Percentiles rank a stretch among this genome's conserved stretches.
Evolutionary conservation across 345 rosid species (phyloP).

Genomic region (Brassica cretica): DNA sequence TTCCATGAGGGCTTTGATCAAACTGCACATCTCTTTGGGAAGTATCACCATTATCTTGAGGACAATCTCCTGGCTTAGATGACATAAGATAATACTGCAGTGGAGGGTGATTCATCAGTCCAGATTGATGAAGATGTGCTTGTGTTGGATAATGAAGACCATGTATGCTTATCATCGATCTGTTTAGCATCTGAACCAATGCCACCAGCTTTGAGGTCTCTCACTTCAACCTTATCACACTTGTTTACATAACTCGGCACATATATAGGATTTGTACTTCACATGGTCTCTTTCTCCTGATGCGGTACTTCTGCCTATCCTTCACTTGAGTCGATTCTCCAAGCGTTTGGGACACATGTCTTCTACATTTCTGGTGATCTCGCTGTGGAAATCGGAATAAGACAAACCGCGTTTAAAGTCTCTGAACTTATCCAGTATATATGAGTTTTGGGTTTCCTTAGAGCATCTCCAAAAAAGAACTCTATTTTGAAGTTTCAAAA

Average conservation of each 20-base stretch:
- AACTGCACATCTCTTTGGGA: slow-evolving; percentile 38
- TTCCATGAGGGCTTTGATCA: slow-evolving; percentile 35
- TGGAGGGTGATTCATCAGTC: slow-evolving; percentile 49
- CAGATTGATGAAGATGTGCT: slow-evolving; percentile 37
- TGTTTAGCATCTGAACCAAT: slow-evolving; percentile 2
- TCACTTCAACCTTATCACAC: slow-evolving; percentile 40
- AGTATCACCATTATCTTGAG: slow-evolving; percentile 40
- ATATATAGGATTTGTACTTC: slow-evolving; percentile 63
- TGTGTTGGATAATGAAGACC: slow-evolving; percentile 38
- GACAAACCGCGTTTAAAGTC: slow-evolving; percentile 47
- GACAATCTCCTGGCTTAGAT: slow-evolving; percentile 44
- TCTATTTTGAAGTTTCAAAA: no score
- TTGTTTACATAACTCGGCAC: slow-evolving; percentile 74
- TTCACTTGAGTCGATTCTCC: slow-evolving; percentile 41
- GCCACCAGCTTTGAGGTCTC: slow-evolving; percentile 55
- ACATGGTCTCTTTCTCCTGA: slow-evolving; percentile 44
- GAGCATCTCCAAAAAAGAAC: neutral
- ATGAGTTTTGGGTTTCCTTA: slow-evolving; percentile 37
- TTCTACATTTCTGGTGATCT: slow-evolving; percentile 46
- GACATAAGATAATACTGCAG: slow-evolving; percentile 57
- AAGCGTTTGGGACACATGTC: slow-evolving; percentile 42
- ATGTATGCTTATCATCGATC: slow-evolving; percentile 35
- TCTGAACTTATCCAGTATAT: slow-evolving; percentile 45
- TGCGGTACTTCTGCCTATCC: slow-evolving; percentile 28
- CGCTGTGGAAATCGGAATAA: slow-evolving; percentile 50